phyloP scores from a whole-genome alignment of 192 early-diverging fungal species.

The Backusella australiensis region DNA sequence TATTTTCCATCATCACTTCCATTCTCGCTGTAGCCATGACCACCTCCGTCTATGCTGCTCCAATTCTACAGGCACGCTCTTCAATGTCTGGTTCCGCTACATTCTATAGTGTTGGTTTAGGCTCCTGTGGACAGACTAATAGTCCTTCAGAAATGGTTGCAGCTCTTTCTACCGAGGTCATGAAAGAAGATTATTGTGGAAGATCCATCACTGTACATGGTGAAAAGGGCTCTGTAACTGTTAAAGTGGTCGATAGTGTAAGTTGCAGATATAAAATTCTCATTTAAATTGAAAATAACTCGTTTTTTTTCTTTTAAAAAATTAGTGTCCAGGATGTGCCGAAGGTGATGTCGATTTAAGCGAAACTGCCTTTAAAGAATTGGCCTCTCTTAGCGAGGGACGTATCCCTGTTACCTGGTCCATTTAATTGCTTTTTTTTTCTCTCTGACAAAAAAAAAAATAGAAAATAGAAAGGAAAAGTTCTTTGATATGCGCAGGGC shows the following conservation, averaged over 20 bases:
- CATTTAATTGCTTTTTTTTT: neutral
- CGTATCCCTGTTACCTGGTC: constrained; percentile 27
- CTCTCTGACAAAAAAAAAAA: neutral
- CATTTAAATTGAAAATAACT: neutral
- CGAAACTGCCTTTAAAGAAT: constrained; percentile 20
- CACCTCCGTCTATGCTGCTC: neutral
- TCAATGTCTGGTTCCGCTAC: constrained; percentile 25
- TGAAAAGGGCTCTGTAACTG: constrained; percentile 31
- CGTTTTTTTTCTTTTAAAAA: neutral
- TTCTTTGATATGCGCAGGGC: neutral
- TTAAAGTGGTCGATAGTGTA: constrained; percentile 33
- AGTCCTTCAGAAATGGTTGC: constrained; percentile 23
- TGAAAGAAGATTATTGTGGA: constrained; percentile 34
- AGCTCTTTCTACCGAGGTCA: constrained; percentile 20
- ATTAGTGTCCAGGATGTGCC: constrained; percentile 42
- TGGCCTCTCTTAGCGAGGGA: constrained; percentile 21
- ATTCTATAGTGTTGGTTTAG: constrained; percentile 25
- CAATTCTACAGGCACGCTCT: neutral
- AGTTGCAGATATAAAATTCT: neutral
- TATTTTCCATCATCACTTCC: neutral
- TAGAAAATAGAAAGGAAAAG: neutral
- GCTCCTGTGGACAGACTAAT: constrained; percentile 30
- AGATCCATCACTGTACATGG: constrained; percentile 27
- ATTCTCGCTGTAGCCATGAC: neutral
- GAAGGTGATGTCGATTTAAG: constrained; percentile 32